Evolutionary conservation across 495 filamentous ascomycete genomes (phyloP).

Genomic region (Penicillium cinerascens): DNA sequence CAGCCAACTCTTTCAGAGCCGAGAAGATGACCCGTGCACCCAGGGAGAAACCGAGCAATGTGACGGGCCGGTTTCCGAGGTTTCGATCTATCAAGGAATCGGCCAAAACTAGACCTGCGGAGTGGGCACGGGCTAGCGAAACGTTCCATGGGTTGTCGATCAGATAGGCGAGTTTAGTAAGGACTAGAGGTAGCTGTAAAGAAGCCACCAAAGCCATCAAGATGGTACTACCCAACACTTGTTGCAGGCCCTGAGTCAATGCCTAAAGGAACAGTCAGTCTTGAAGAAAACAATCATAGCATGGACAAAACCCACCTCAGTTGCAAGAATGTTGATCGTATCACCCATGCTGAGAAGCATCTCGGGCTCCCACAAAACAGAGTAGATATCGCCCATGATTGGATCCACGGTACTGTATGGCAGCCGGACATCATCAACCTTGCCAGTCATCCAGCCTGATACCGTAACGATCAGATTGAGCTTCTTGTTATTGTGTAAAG

Average conservation of each 20-base stretch:
- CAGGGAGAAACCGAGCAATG: conserved; percentile 94
- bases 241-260: conserved; percentile 91
- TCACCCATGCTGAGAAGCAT: conserved; percentile 97
- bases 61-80: conserved; percentile 85
- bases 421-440: conserved; percentile 91
- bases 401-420: conserved; percentile 96
- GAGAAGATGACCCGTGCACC: conserved; percentile 91
- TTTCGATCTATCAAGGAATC: conserved; percentile 92
- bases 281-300: neutral
- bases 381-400: conserved; percentile 98
- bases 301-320: conserved; percentile 66
- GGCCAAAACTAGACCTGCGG: conserved; percentile 89
- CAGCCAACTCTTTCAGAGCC: conserved; percentile 82
- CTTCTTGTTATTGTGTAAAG: conserved; percentile 94
- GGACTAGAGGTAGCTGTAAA: conserved; percentile 84
- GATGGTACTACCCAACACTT: conserved; percentile 88
- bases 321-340: conserved; percentile 96
- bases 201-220: conserved; percentile 87
- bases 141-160: conserved; percentile 99
- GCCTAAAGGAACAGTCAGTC: conserved; percentile 51
- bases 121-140: conserved; percentile 81
- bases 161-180: conserved; percentile 92
- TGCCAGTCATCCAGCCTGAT: conserved; percentile 97
- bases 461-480: conserved; percentile 95
- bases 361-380: conserved; percentile 95